Evolutionary conservation across 2,329 filamentous ascomycete genomes (phyloP).

Genomic region (Shiraia bambusicola): DNA sequence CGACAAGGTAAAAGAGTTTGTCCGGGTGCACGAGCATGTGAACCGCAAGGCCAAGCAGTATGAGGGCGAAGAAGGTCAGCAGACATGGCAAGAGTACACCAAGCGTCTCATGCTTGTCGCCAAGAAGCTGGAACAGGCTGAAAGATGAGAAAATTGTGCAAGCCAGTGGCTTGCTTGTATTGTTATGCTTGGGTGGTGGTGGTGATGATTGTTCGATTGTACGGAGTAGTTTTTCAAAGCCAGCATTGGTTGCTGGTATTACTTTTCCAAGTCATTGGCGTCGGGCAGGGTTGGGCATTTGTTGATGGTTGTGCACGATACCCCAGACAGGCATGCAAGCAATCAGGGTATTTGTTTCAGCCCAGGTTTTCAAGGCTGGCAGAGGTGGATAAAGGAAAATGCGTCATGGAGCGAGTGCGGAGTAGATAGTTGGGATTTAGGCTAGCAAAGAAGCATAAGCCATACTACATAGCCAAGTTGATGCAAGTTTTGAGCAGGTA

Average conservation of each 20-base stretch:
- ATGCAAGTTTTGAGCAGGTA: no score
- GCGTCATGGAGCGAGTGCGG: constrained; percentile 3
- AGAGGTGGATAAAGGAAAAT: constrained; percentile 1
- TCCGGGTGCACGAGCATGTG: constrained; percentile 60
- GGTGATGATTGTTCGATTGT: constrained; percentile 3
- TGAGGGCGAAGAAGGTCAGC: constrained; percentile 51
- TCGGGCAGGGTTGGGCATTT: constrained; percentile 6
- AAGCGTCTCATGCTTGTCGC: constrained; percentile 57
- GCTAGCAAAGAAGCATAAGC: constrained; percentile 11
- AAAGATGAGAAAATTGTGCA: constrained; percentile 10
- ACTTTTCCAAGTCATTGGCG: constrained; percentile 7
- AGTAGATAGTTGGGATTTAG: no score
- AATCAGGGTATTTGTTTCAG: constrained; percentile 3
- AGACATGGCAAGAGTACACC: constrained; percentile 54
- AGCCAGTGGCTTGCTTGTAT: no score
- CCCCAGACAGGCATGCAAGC: constrained; percentile 12
- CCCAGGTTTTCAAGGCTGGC: constrained; percentile 5
- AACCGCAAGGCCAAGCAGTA: constrained; percentile 51
- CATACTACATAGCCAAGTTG: no score
- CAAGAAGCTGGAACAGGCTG: constrained; percentile 43
- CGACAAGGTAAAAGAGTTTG: constrained; percentile 62
- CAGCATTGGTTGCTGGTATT: constrained; percentile 2
- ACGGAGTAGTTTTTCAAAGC: constrained; percentile 4
- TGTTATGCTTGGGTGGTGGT: not conserved
- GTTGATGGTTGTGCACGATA: constrained; percentile 18